Evolutionary conservation across 805 yeast species (phyloP).

Genomic region (Cyberlindnera mycetangii): DNA sequence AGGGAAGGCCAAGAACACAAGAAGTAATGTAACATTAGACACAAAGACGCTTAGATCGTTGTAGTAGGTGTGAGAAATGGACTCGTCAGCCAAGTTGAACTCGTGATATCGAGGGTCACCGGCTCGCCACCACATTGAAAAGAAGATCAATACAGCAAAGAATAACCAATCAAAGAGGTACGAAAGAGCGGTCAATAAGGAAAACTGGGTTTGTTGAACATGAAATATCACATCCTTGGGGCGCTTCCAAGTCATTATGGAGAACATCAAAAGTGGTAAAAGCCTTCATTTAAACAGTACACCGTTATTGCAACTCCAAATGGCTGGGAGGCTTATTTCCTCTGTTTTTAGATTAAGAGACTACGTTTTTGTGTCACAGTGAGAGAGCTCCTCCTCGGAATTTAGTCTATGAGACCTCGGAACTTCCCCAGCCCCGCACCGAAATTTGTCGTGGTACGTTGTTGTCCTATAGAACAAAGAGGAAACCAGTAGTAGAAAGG

Average conservation of each 20-base stretch:
- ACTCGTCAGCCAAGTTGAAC: constrained; percentile 35
- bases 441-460: neutral
- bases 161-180: constrained; percentile 34
- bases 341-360: too few relatives aligned
- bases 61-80: constrained; percentile 34
- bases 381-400: too few relatives aligned
- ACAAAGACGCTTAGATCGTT: constrained; percentile 32
- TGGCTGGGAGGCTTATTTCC: too few relatives aligned
- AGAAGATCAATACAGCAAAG: constrained; percentile 18
- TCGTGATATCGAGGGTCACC: constrained; percentile 38
- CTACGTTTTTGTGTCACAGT: constrained; percentile 4
- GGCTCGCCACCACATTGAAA: constrained; percentile 31
- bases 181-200: constrained; percentile 29
- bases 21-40: constrained; percentile 32
- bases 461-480: neutral
- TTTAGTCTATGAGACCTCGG: too few relatives aligned
- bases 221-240: constrained; percentile 28
- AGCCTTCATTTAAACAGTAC: too few relatives aligned
- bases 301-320: too few relatives aligned
- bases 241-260: neutral
- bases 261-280: neutral
- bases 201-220: constrained; percentile 25
- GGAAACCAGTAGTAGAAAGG: neutral
- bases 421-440: neutral
- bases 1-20: constrained; percentile 34